Evolutionary conservation across 2,329 filamentous ascomycete genomes (phyloP).

Genomic region (Fusarium caatingaense): DNA sequence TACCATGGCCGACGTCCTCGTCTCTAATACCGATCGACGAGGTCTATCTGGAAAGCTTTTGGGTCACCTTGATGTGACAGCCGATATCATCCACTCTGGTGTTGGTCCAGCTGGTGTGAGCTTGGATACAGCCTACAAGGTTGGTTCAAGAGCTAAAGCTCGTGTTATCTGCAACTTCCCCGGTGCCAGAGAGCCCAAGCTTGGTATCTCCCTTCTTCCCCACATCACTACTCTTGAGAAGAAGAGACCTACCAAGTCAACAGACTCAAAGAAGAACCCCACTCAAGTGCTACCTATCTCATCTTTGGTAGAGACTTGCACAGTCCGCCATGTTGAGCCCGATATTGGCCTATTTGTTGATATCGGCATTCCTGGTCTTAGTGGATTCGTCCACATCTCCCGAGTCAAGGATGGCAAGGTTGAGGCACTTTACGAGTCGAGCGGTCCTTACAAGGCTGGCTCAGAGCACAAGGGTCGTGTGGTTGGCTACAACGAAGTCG

Average conservation of each 20-base stretch:
- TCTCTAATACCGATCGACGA: slow-evolving; percentile 78
- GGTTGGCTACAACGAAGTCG: slow-evolving; percentile 86
- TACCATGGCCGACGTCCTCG: slow-evolving; percentile 85
- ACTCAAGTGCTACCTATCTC: slow-evolving; percentile 75
- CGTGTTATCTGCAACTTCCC: slow-evolving; percentile 91
- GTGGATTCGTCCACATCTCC: slow-evolving; percentile 96
- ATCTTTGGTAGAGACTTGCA: slow-evolving; percentile 80
- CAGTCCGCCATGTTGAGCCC: slow-evolving; percentile 81
- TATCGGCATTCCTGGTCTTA: slow-evolving; percentile 70
- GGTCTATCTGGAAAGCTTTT: slow-evolving; percentile 93
- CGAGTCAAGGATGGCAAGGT: slow-evolving; percentile 90
- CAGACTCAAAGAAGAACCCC: slow-evolving; percentile 59
- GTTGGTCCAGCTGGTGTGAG: slow-evolving; percentile 75
- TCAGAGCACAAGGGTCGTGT: slow-evolving; percentile 85
- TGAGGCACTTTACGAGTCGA: slow-evolving; percentile 80
- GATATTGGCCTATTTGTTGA: slow-evolving; percentile 85
- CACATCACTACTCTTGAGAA: slow-evolving; percentile 76
- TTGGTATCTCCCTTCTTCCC: slow-evolving; percentile 89
- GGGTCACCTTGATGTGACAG: slow-evolving; percentile 89
- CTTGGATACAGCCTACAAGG: slow-evolving; percentile 81
- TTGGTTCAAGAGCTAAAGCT: slow-evolving; percentile 85
- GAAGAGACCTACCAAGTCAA: slow-evolving; percentile 53
- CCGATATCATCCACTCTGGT: slow-evolving; percentile 90
- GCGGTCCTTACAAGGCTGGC: slow-evolving; percentile 81
- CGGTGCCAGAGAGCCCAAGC: slow-evolving; percentile 79